Conservation (phyloP, 345 rosid species). For the Sapria himalayana region DNA sequence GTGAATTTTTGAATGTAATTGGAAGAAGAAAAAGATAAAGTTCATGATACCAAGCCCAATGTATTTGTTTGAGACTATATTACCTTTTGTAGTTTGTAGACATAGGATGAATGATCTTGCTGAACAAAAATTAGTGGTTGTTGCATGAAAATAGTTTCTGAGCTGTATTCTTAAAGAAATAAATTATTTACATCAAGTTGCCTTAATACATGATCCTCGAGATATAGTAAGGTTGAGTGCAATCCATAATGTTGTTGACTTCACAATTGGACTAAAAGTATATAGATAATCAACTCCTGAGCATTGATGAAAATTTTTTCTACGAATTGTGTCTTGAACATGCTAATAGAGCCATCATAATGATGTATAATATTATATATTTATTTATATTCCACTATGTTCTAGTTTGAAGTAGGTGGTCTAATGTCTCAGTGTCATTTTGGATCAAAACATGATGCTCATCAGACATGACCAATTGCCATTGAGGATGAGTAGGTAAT, state of each 20-base stretch:
- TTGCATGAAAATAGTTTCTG: background rate
- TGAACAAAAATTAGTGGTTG: background rate
- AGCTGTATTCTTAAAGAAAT: background rate
- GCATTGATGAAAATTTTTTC: background rate
- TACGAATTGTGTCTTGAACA: background rate
- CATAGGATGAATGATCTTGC: background rate
- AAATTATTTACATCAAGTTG: no score
- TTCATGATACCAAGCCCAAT: background rate
- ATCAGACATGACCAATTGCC: no score
- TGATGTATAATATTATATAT: background rate
- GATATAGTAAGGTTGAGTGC: background rate
- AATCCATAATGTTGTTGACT: background rate
- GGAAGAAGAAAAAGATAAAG: background rate
- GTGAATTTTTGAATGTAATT: background rate
- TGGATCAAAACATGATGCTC: no score
- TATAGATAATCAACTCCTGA: background rate
- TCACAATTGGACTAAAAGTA: no score
- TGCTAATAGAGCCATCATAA: background rate
- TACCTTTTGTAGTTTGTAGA: background rate
- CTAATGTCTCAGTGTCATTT: no score
- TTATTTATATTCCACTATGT: background rate
- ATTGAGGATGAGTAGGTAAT: no score
- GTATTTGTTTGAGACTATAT: background rate
- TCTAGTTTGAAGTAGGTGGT: no score
- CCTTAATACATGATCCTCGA: background rate